Evolutionary conservation across 202 grass and related monocot species (phyloP).

Genomic region (Cymbopogon flexuosus): DNA sequence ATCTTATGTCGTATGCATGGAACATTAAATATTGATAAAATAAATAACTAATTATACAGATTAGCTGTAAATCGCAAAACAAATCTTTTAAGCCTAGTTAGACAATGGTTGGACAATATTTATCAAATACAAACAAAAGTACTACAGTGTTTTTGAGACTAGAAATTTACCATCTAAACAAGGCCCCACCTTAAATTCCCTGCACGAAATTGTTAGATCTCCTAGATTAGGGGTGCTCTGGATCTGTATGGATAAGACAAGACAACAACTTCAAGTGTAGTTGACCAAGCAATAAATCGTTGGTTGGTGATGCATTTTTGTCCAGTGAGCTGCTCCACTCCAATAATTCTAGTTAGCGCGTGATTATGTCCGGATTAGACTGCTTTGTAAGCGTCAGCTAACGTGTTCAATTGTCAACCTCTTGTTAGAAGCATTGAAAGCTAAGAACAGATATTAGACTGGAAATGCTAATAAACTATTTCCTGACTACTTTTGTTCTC

Average conservation of each 20-base stretch:
- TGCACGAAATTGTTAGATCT: slow-evolving; percentile 8
- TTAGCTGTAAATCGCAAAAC: too few relatives aligned
- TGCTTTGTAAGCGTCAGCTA: slow-evolving; percentile 10
- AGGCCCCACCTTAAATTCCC: slow-evolving; percentile 19
- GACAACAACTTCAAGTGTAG: slow-evolving; percentile 8
- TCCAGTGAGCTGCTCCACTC: slow-evolving; percentile 9
- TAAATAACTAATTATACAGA: too few relatives aligned
- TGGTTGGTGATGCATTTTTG: slow-evolving; percentile 35
- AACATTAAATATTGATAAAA: too few relatives aligned
- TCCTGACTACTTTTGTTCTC: neutral
- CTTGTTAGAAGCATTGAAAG: slow-evolving; percentile 13
- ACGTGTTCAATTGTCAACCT: slow-evolving; percentile 39
- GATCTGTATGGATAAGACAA: slow-evolving; percentile 23
- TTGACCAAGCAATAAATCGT: slow-evolving; percentile 40
- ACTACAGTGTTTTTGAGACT: too few relatives aligned
- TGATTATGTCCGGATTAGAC: slow-evolving; percentile 11
- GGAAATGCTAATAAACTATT: neutral
- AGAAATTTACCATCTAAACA: too few relatives aligned
- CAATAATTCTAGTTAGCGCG: slow-evolving; percentile 12
- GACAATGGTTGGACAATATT: too few relatives aligned
- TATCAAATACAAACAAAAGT: too few relatives aligned
- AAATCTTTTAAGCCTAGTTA: too few relatives aligned
- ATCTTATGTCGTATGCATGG: too few relatives aligned
- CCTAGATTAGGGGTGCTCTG: neutral
- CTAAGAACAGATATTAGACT: slow-evolving; percentile 5